Evolutionary conservation across 1,139 yeast species (phyloP), one percentile per base, ranked within the genome.

Genomic region (Saccharomyces pastorianus): DNA sequence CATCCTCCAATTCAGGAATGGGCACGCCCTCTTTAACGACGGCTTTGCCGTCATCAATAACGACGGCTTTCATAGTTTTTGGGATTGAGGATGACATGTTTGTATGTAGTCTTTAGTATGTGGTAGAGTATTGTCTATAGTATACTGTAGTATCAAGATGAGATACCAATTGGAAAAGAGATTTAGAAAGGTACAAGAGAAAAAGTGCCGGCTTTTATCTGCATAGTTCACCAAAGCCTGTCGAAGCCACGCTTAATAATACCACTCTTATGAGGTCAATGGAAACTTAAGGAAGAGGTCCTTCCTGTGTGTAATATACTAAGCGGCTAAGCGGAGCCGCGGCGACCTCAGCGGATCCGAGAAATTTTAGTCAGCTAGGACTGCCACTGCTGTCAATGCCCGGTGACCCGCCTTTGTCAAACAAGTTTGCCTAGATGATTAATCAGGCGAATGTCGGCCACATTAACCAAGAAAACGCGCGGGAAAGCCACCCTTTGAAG

Each of bases 1-100:
- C 23, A 26, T 61, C 59, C 41, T 63, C 63, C 42, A 78, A 64
- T 27, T 68, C 62, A 26, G 82, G 81, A 31, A 73, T 59, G 2
- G 76, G 71, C 3, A 20, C 5, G 73, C n/a, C 68, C 1, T 67
- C 64, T 32, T 61, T 58, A 31, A 71, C 59, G 13, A 61, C 65
- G 2, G 65, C 59, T 46, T 64, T 60, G 47, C 59, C 60, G 41
- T 68, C 70, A 41, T 68, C 66, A 52, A 68, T 58, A 29, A 71
- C 65, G 17, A 66, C 65, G 23, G 75, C 75, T 60, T 67, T 68
- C 68, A 70, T 71, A 13, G 65, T 57, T 47, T 55, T 56, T 58
- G 69, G 69, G 2, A 50, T 20, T 9, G 48, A 46, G 23, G 23
- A 2, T 20, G 23, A 3, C 23, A 20, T 20, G 23, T 3, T 20